Percentiles rank a stretch among this genome's conserved stretches.
Evolutionary conservation across 169 alveolate species (phyloP).

Genomic region (Plasmodium gaboni): DNA sequence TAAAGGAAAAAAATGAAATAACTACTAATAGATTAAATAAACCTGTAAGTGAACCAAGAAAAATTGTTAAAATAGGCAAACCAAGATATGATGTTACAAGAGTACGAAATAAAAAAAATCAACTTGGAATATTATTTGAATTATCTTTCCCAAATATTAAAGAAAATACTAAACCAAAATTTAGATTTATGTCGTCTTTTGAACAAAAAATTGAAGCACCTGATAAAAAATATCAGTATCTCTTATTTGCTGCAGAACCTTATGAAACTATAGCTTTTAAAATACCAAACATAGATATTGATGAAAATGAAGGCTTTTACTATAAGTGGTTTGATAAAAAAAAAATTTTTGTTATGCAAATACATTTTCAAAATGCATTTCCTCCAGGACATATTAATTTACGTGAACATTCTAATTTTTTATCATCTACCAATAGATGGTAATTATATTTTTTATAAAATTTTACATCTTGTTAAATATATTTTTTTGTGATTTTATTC

Average conservation of each 20-base stretch:
- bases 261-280: constrained; percentile 98
- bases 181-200: constrained; percentile 97
- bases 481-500: background rate
- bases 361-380: constrained; percentile 85
- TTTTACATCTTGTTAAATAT: too few relatives aligned
- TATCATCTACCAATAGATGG: constrained; percentile 40
- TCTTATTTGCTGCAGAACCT: constrained; percentile 98
- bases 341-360: constrained; percentile 93
- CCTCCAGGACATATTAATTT: background rate
- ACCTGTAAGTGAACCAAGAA: constrained; percentile 71
- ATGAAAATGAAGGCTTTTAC: constrained; percentile 91
- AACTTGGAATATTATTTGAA: constrained; percentile 96
- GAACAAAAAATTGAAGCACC: constrained; percentile 95
- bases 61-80: constrained; percentile 94
- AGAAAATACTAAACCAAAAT: constrained; percentile 88
- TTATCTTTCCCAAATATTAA: constrained; percentile 96
- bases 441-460: constrained; percentile 1
- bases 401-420: constrained; percentile 28
- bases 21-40: constrained; percentile 41
- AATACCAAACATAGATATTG: constrained; percentile 95
- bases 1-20: constrained; percentile 93
- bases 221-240: constrained; percentile 96
- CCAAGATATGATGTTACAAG: constrained; percentile 98
- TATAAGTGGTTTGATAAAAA: constrained; percentile 95
- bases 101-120: constrained; percentile 93